Evolutionary conservation across 768 basidiomycete genomes (phyloP), one percentile per base, ranked within the genome.

Genomic region (Tricholomella constricta): DNA sequence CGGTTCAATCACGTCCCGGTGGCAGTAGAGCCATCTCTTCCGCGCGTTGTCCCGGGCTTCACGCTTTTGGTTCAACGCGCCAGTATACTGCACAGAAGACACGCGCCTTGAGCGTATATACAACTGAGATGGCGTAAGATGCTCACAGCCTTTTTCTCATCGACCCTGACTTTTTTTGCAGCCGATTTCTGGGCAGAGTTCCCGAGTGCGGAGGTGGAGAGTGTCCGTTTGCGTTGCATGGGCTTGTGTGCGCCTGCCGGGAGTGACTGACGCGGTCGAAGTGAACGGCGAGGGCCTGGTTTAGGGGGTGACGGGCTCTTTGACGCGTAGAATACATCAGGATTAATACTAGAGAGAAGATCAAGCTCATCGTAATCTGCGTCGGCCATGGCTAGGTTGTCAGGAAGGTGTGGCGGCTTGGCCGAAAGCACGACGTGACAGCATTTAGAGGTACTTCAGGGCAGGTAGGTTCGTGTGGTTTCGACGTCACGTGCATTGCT

Each of bases 1-100:
- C 0, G 82, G 72, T 46, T 70, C 67, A 55, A 85, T 76, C 11
- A 82, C 62, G 26, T 71, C 59, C 0, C 68, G 68, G 55, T 85
- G 75, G 35, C 66, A 64, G 57, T 72, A 62, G 9, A 83, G 51
- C 79, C 82, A 84, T 20, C 67, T 69, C 37, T 72, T 77, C 29
- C 74, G 66, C 4, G 77, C 72, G 14, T 68, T 64, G 27, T 82
- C 79, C 27, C 77, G 60, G 0, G 59, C 56, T 5, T 69, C 67
- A 38, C 72, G 71, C 49, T 68, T 76, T 36, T 62, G 58, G 42
- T 74, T 75, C 14, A 70, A 59, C 4, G 68, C 63, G 34, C 71
- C 63, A 2, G 79, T 83, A 51, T 7, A 7, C 12, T 8, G n/a
- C 26, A 22, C 17, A 31, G 37, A 35, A 23, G 25, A 31, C 36